Evolutionary conservation across 352 stramenopile genomes (phyloP), one percentile per base, ranked within the genome.

Genomic region (Pythium chondricola): DNA sequence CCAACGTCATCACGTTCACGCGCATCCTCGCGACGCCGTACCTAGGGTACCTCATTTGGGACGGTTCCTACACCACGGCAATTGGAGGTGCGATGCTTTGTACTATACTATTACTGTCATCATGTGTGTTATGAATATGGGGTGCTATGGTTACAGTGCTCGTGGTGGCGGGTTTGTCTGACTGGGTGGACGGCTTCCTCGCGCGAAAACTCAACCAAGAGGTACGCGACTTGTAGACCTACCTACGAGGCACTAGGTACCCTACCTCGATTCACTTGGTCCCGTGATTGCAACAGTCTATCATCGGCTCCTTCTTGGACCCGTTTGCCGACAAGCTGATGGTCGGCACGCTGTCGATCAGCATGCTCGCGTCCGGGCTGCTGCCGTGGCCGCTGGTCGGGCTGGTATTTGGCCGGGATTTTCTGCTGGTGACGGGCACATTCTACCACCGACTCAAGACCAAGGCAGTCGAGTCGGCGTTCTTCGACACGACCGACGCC

Each of bases 181-280:
- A 92, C 51, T 92, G 81, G 81, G 59, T 90, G 25, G 81, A 92
- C 44, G 81, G 81, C 39, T 92, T 85, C 51, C 81, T 92, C 37
- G 81, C 81, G 31, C 78, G 79, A 6, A 74, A 56, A 20, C 83
- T 74, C 55, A 81, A 88, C 50, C 78, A 88, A 39, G 65, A 88
- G 69, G 71, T 83, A 31, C 20, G 39, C 21, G 14, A n/a, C 26
- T 40, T 13, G 8, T 8, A 13, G 29, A 33, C 13, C 29, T 13
- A 33, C 13, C 8, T 33, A 13, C 29, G 13, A 33, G 29, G 7
- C 8, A 13, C 29, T 33, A 33, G 7, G 29, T 13, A 13, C 29
- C 29, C 29, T 33, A 33, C 13, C 13, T 33, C 41, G 13, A 6
- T 33, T 31, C 40, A 9, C 8, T 27, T 29, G 17, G 4, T 44